Percentiles rank a stretch among this genome's conserved stretches.
These are phyloP conservation scores for Metschnikowia continentalis DNA, from an alignment of 805 yeast genomes.

Conservation along the genomic window DNA sequence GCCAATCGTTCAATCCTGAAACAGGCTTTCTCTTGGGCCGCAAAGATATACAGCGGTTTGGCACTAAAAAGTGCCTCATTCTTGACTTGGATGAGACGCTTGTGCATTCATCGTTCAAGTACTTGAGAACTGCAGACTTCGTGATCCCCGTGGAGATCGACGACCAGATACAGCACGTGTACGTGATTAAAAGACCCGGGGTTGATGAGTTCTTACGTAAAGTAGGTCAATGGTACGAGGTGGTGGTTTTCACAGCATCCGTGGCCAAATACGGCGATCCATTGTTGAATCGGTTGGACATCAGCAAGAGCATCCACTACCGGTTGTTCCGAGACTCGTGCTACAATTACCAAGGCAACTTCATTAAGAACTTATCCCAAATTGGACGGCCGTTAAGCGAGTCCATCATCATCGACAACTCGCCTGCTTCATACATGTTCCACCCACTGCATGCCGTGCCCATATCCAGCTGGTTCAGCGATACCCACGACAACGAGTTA, in stretches of 20 bases:
- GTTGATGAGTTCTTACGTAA: conserved; percentile 85
- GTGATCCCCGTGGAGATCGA: conserved; percentile 97
- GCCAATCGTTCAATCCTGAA: conserved; percentile 59
- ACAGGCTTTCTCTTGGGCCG: conserved; percentile 66
- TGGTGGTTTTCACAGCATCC: conserved; percentile 95
- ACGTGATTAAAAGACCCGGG: conserved; percentile 96
- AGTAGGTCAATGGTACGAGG: conserved; percentile 87
- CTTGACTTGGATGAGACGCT: conserved; percentile 93
- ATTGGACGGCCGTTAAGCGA: conserved; percentile 89
- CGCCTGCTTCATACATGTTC: conserved; percentile 96
- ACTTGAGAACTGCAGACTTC: conserved; percentile 88
- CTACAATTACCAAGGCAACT: conserved; percentile 89
- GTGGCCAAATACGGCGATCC: conserved; percentile 97
- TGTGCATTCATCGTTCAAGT: conserved; percentile 93
- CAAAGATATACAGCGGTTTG: conserved; percentile 42
- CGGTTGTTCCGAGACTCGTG: conserved; percentile 93
- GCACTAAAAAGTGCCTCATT: conserved; percentile 77
- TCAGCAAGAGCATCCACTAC: conserved; percentile 75
- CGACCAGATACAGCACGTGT: conserved; percentile 86
- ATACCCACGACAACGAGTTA: conserved; percentile 93
- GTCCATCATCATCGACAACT: conserved; percentile 87
- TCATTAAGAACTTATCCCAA: conserved; percentile 88
- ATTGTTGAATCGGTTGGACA: conserved; percentile 79
- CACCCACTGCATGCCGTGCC: conserved; percentile 99
- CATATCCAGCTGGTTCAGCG: conserved; percentile 96